These are phyloP conservation scores for Emericellopsis terricola DNA, from an alignment of 495 filamentous ascomycete species.

Conservation along the genomic window DNA sequence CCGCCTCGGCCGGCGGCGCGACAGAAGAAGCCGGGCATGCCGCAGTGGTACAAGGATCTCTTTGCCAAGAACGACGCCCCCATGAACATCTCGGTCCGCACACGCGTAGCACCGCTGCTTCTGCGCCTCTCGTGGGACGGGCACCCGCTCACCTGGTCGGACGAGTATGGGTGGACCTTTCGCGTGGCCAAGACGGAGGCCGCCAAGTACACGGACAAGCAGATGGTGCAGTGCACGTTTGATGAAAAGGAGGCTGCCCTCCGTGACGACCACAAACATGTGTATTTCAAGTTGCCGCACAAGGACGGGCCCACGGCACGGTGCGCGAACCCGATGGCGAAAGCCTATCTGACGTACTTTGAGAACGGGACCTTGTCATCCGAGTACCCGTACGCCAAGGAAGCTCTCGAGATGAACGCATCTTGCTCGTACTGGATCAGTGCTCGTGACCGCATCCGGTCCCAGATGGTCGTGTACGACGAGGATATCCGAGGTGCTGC, in stretches of 20 bases:
- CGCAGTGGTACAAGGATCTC: constrained; percentile 88
- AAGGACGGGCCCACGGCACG: constrained; percentile 80
- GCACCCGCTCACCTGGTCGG: constrained; percentile 79
- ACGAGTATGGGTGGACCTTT: constrained; percentile 85
- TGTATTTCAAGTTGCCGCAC: constrained; percentile 90
- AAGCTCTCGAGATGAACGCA: constrained; percentile 94
- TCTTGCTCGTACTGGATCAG: constrained; percentile 98
- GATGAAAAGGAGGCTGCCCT: constrained; percentile 50
- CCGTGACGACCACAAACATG: constrained; percentile 42
- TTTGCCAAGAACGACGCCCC: constrained; percentile 42
- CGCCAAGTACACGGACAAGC: constrained; percentile 45
- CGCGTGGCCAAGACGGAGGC: constrained; percentile 47
- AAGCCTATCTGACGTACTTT: constrained; percentile 78
- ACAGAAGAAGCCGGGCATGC: constrained; percentile 90
- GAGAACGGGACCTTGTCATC: constrained; percentile 76
- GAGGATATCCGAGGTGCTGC: constrained; percentile 28
- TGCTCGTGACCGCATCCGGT: constrained; percentile 76
- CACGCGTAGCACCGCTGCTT: constrained; percentile 72
- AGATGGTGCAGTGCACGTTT: constrained; percentile 58
- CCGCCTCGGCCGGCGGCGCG: constrained; percentile 57
- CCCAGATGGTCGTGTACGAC: constrained; percentile 83
- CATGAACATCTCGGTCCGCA: constrained; percentile 71
- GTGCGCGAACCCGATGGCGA: constrained; percentile 73
- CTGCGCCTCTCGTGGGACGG: constrained; percentile 79
- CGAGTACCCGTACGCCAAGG: constrained; percentile 75